phyloP scores from a whole-genome alignment of 306 rosid genomes.

The Myrica gale region DNA sequence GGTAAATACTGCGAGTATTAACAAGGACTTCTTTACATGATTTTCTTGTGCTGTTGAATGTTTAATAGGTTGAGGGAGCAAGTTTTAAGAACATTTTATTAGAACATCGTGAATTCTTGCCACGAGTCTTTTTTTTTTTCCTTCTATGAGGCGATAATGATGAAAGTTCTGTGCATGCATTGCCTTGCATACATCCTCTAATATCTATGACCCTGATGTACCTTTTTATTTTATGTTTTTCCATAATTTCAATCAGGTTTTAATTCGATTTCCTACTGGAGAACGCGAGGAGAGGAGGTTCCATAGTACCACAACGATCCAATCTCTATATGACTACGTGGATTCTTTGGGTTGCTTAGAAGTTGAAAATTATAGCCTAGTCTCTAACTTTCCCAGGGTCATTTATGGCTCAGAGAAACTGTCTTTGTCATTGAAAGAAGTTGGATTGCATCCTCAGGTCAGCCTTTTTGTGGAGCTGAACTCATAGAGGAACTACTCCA shows the following conservation, averaged over 20 bases:
- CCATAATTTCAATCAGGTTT: constrained; percentile 49
- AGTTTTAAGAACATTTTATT: constrained; percentile 1
- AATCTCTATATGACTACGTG: constrained; percentile 77
- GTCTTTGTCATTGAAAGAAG: constrained; percentile 70
- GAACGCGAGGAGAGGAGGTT: constrained; percentile 95
- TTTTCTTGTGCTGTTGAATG: constrained; percentile 6
- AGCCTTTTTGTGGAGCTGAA: constrained; percentile 58
- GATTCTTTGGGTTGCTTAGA: constrained; percentile 83
- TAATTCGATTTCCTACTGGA: constrained; percentile 93
- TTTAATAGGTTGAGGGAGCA: constrained; percentile 8
- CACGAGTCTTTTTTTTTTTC: neutral
- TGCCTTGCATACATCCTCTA: neutral
- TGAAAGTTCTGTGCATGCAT: neutral
- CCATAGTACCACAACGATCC: constrained; percentile 59
- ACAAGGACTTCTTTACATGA: constrained; percentile 16
- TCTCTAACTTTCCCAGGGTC: constrained; percentile 87
- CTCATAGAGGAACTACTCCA: constrained; percentile 21
- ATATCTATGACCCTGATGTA: constrained; percentile 4
- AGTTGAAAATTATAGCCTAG: constrained; percentile 63
- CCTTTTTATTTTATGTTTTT: neutral
- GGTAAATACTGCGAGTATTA: constrained; percentile 40
- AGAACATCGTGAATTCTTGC: constrained; percentile 6
- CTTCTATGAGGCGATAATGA: neutral
- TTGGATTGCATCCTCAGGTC: constrained; percentile 90
- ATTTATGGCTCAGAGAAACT: constrained; percentile 70